A percentile compares a stretch with the other conserved stretches of the same genome.
Conservation (phyloP, 345 rosid species). For the Rhodomyrtus tomentosa region DNA sequence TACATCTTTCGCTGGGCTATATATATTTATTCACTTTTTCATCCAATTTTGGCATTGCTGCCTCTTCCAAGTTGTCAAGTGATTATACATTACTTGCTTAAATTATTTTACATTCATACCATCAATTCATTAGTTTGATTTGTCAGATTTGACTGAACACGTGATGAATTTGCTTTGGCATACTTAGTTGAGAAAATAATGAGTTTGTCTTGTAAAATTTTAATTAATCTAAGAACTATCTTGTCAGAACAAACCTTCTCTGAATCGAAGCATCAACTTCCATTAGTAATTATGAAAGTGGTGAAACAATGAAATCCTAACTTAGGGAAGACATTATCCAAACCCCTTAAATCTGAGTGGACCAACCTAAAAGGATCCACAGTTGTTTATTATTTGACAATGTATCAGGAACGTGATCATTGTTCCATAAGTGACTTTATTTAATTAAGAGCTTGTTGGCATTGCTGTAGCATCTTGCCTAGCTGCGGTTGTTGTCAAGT, state of each 20-base stretch:
- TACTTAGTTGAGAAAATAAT: background rate
- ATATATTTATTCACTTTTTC: background rate
- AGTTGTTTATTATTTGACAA: background rate
- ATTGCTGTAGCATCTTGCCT: background rate
- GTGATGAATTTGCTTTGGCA: background rate
- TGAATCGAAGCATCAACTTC: background rate
- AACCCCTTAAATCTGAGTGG: background rate
- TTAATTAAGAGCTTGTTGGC: background rate
- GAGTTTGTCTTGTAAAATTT: background rate
- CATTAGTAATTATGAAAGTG: background rate
- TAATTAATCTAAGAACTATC: no score
- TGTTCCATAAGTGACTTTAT: background rate
- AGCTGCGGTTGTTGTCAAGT: background rate
- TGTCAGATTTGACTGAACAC: background rate
- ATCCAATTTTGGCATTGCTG: background rate
- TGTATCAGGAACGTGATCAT: background rate
- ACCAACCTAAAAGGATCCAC: background rate
- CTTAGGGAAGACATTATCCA: background rate
- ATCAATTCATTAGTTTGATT: background rate
- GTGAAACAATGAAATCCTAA: background rate
- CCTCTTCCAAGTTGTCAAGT: background rate
- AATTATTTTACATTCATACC: background rate
- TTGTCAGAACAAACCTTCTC: background rate
- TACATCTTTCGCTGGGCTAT: background rate
- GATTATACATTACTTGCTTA: background rate